Percentiles rank a stretch among this genome's conserved stretches.
phyloP scores from a whole-genome alignment of 1,139 yeast genomes.

The Barnettozyma hawaiiensis region DNA sequence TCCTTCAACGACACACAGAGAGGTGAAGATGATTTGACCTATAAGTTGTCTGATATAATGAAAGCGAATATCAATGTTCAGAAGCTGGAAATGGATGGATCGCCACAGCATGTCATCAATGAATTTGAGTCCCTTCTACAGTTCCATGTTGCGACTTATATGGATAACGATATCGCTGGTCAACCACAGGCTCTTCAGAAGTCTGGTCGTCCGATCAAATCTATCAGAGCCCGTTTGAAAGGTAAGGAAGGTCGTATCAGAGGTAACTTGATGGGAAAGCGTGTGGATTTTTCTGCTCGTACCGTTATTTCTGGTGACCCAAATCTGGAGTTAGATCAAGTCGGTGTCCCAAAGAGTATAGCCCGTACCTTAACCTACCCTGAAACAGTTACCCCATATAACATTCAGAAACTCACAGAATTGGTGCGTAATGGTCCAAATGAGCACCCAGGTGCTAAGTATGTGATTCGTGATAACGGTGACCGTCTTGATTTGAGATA shows the following conservation, averaged over 20 bases:
- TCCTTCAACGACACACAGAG: slow-evolving; percentile 98
- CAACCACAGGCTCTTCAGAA: slow-evolving; percentile 99
- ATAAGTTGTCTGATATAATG: slow-evolving; percentile 92
- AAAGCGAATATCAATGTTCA: slow-evolving; percentile 96
- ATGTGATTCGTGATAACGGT: slow-evolving; percentile 96
- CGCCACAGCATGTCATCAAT: slow-evolving; percentile 95
- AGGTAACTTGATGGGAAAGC: slow-evolving; percentile 99
- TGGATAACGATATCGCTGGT: slow-evolving; percentile 99
- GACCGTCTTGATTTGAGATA: slow-evolving; percentile 96
- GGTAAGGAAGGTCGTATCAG: slow-evolving; percentile 99
- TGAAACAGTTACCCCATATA: slow-evolving; percentile 95
- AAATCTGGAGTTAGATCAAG: slow-evolving; percentile 93
- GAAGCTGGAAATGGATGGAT: slow-evolving; percentile 95
- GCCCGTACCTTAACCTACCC: slow-evolving; percentile 96
- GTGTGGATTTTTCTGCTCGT: slow-evolving; percentile 98
- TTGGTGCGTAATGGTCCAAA: slow-evolving; percentile 96
- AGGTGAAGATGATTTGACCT: slow-evolving; percentile 98
- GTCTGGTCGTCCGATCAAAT: slow-evolving; percentile 97
- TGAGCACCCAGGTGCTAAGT: slow-evolving; percentile 99
- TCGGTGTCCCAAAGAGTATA: slow-evolving; percentile 95
- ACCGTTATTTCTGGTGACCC: slow-evolving; percentile 99
- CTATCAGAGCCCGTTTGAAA: slow-evolving; percentile 96
- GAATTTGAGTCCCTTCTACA: slow-evolving; percentile 95
- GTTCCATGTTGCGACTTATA: slow-evolving; percentile 98
- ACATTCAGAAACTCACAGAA: slow-evolving; percentile 88